Conservation (phyloP, 768 basidiomycete species). For the Suillus occidentalis region DNA sequence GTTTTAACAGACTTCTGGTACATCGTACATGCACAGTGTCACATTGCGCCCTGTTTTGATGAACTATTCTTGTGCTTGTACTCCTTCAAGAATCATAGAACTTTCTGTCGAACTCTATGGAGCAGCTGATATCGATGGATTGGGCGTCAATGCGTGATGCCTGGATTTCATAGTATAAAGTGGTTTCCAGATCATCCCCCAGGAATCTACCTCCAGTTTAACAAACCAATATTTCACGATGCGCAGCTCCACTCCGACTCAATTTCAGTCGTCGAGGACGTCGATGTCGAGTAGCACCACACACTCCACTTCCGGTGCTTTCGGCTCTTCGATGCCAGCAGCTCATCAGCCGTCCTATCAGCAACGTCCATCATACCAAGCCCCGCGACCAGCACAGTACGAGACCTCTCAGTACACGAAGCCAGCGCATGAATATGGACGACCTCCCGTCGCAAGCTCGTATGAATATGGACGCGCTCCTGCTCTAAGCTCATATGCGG, state of each 20-base stretch:
- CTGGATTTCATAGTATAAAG: not conserved
- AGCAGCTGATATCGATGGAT: constrained; percentile 5
- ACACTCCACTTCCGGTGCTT: not conserved
- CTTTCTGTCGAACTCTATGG: not conserved
- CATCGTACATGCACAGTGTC: not conserved
- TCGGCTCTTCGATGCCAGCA: not conserved
- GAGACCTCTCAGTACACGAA: not conserved
- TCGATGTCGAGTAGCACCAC: not conserved
- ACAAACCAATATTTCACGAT: constrained; percentile 1
- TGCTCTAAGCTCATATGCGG: not conserved
- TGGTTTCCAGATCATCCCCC: not conserved
- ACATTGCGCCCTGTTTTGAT: not conserved
- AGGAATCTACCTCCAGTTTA: not conserved
- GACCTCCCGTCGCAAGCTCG: not conserved
- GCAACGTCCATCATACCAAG: constrained; percentile 1
- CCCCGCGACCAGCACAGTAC: not conserved
- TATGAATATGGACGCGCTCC: not conserved
- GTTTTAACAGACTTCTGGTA: not conserved
- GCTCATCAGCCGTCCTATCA: not conserved
- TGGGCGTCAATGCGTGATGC: not conserved
- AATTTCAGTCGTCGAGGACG: not conserved
- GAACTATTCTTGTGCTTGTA: not conserved
- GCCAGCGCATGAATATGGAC: not conserved
- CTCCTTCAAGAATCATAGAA: not conserved
- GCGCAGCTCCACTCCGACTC: not conserved